Percentiles rank a stretch among this genome's conserved stretches.
These are phyloP conservation scores for Triticum turgidum DNA, from an alignment of 176 grass and related monocot species.

Conservation along the genomic window DNA sequence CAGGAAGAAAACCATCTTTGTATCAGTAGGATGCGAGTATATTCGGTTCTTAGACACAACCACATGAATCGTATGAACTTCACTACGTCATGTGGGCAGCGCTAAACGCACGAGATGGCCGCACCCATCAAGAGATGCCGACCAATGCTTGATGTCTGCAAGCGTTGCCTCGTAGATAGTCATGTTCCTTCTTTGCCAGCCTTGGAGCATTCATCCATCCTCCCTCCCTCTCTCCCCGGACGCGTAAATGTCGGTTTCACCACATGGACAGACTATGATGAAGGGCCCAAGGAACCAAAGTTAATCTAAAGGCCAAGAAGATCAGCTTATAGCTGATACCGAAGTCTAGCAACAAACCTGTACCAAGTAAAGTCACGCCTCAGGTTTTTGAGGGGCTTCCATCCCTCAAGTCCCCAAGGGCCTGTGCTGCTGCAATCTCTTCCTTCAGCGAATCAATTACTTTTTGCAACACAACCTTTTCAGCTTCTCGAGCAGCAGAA, in stretches of 20 bases:
- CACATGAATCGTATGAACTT: neutral
- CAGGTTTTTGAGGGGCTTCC: neutral
- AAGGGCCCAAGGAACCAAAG: neutral
- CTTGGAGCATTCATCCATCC: neutral
- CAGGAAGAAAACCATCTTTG: neutral
- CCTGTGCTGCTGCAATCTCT: neutral
- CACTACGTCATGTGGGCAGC: neutral
- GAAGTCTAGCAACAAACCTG: neutral
- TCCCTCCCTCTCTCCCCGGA: neutral
- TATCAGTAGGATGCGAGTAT: neutral
- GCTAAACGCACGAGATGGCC: neutral
- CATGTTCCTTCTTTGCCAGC: neutral
- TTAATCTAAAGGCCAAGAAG: neutral
- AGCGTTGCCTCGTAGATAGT: neutral
- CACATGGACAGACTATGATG: neutral
- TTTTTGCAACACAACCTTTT: conserved; percentile 10
- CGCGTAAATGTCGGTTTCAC: neutral
- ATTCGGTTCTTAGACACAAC: neutral
- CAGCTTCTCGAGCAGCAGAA: conserved; percentile 11
- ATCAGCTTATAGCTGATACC: neutral
- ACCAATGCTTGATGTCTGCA: neutral
- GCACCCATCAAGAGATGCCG: neutral
- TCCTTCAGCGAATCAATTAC: neutral
- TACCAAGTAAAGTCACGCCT: neutral
- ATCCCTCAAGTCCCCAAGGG: neutral